Evolutionary conservation across 495 filamentous ascomycete species (phyloP).

Genomic region (Lasiosphaeris hirsuta): DNA sequence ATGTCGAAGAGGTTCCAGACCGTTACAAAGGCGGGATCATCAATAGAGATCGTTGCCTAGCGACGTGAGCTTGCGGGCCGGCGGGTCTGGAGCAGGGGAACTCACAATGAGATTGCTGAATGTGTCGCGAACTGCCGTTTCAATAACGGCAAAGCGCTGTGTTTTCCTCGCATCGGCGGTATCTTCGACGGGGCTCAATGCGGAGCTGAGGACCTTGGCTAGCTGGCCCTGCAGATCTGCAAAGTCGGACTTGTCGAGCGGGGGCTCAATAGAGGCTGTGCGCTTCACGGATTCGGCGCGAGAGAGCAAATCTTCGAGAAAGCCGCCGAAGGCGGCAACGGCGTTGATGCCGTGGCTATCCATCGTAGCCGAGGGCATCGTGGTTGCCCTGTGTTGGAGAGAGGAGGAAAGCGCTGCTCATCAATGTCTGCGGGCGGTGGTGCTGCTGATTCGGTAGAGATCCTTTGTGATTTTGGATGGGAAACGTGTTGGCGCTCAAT

Average conservation of each 20-base stretch:
- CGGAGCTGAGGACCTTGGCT: conserved; percentile 32
- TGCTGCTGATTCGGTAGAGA: no score
- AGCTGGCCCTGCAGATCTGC: conserved; percentile 43
- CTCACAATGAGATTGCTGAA: conserved; percentile 75
- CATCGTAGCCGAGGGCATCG: conserved; percentile 40
- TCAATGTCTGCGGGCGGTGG: no score
- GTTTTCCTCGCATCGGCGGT: conserved; percentile 35
- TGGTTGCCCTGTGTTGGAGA: conserved; percentile 11
- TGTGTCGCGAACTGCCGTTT: conserved; percentile 71
- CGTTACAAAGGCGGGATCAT: conserved; percentile 68
- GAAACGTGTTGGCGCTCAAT: not conserved
- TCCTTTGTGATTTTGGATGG: no score
- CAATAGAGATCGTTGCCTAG: conserved; percentile 66
- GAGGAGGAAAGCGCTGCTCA: not conserved
- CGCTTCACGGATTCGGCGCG: conserved; percentile 64
- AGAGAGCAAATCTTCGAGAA: conserved; percentile 60
- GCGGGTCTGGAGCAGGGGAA: not conserved
- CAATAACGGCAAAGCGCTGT: conserved; percentile 62
- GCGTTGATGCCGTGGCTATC: conserved; percentile 50
- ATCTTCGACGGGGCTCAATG: conserved; percentile 11
- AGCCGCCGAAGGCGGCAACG: conserved; percentile 52
- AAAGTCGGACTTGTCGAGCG: conserved; percentile 63
- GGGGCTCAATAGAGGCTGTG: conserved; percentile 68
- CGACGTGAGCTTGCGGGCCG: conserved; percentile 8
- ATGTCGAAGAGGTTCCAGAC: conserved; percentile 95